phyloP scores from a whole-genome alignment of 192 early-diverging fungal species.

The Coemansia asiatica region DNA sequence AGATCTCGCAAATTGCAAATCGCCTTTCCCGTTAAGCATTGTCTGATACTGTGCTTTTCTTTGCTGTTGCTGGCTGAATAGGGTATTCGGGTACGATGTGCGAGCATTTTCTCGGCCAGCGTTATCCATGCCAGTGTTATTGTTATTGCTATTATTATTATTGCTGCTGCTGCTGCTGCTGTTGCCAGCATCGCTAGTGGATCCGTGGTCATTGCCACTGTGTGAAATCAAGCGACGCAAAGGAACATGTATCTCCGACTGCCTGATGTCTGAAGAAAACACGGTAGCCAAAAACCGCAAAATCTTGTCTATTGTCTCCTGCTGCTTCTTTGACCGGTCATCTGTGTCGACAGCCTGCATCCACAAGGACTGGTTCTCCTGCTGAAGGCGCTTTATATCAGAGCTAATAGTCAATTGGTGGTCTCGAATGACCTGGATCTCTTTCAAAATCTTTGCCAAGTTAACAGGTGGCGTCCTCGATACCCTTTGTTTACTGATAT shows the following conservation, averaged over 20 bases:
- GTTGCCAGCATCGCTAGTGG: background rate
- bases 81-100: background rate
- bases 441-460: slow-evolving; percentile 57
- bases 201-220: background rate
- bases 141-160: background rate
- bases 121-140: background rate
- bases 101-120: background rate
- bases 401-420: slow-evolving; percentile 87
- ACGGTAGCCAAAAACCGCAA: slow-evolving; percentile 86
- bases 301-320: slow-evolving; percentile 93
- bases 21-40: background rate
- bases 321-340: slow-evolving; percentile 81
- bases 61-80: slow-evolving; percentile 5
- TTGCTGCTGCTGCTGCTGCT: background rate
- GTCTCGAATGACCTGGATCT: slow-evolving; percentile 84
- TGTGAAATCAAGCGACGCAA: slow-evolving; percentile 48
- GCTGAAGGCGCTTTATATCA: slow-evolving; percentile 83
- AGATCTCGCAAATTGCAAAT: background rate
- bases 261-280: slow-evolving; percentile 60
- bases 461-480: slow-evolving; percentile 29
- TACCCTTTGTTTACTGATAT: slow-evolving; percentile 10
- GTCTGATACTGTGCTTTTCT: background rate
- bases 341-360: slow-evolving; percentile 71
- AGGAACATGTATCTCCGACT: slow-evolving; percentile 36
- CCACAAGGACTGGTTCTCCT: slow-evolving; percentile 89